phyloP scores from a whole-genome alignment of 352 stramenopile genomes.

The Globisporangium acanthophoron region DNA sequence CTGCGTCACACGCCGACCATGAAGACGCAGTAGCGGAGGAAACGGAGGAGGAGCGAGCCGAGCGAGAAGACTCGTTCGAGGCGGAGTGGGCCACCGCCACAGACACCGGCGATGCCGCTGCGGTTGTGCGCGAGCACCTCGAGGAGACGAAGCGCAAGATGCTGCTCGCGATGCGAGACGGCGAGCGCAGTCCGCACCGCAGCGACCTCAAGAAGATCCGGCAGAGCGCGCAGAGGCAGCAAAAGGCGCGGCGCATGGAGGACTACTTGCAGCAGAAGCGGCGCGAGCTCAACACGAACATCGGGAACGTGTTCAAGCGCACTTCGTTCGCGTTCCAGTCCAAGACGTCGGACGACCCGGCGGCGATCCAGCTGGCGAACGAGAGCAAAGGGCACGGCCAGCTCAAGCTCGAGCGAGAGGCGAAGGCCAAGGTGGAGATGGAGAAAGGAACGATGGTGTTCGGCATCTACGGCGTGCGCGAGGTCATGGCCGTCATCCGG shows the following conservation, averaged over 20 bases:
- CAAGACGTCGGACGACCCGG: slow-evolving; percentile 7
- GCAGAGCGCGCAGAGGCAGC: slow-evolving; percentile 24
- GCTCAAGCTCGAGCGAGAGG: too few relatives aligned
- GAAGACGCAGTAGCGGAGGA: background rate
- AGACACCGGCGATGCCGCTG: background rate
- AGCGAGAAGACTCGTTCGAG: slow-evolving; percentile 5
- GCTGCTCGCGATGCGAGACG: slow-evolving; percentile 35
- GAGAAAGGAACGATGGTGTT: slow-evolving; percentile 39
- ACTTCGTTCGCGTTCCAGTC: slow-evolving; percentile 44
- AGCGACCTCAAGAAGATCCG: slow-evolving; percentile 28
- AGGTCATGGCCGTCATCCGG: slow-evolving; percentile 73
- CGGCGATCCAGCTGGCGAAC: background rate
- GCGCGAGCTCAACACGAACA: slow-evolving; percentile 57
- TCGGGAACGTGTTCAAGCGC: slow-evolving; percentile 65
- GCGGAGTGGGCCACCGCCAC: background rate
- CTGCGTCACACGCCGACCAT: background rate
- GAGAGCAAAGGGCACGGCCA: background rate
- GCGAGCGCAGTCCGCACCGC: slow-evolving; percentile 19
- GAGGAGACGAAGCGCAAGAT: slow-evolving; percentile 44
- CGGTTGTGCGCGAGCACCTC: slow-evolving; percentile 28
- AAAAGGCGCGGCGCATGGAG: slow-evolving; percentile 60
- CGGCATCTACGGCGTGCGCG: slow-evolving; percentile 59
- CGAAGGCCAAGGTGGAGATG: slow-evolving; percentile 10
- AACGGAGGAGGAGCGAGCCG: background rate
- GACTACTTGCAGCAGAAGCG: slow-evolving; percentile 70